These are phyloP conservation scores for Penicillium riverlandense DNA, from an alignment of 495 filamentous ascomycete genomes.

Conservation along the genomic window DNA sequence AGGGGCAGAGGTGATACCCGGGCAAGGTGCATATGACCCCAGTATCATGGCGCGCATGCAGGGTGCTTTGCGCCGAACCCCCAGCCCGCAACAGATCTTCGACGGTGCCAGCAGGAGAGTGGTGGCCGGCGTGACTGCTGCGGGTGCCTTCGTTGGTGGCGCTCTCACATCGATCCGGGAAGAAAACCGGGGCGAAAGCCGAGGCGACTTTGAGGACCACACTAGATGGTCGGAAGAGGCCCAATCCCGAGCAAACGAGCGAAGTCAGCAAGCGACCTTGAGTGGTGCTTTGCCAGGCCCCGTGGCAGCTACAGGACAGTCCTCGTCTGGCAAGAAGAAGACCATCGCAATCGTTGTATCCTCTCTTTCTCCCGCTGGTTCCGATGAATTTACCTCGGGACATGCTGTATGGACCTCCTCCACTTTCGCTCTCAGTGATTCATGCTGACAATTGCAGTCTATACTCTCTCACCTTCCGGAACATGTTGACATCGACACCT, in stretches of 20 bases:
- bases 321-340: constrained; percentile 44
- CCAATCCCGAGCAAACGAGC: constrained; percentile 38
- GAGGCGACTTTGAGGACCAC: constrained; percentile 73
- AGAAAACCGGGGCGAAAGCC: constrained; percentile 72
- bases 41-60: constrained; percentile 72
- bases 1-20: constrained; percentile 20
- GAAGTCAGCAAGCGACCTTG: constrained; percentile 24
- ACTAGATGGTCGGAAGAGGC: constrained; percentile 79
- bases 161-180: constrained; percentile 81
- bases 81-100: constrained; percentile 82
- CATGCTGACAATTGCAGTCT: constrained; percentile 49
- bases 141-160: constrained; percentile 68
- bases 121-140: constrained; percentile 71
- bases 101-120: constrained; percentile 71
- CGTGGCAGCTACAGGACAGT: constrained; percentile 9
- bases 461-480: constrained; percentile 82
- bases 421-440: not conserved
- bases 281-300: constrained; percentile 23
- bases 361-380: constrained; percentile 51
- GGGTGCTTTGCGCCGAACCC: constrained; percentile 76
- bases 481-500: constrained; percentile 57
- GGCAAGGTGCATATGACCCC: constrained; percentile 40
- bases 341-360: constrained; percentile 81
- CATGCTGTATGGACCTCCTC: constrained; percentile 61
- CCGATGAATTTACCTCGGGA: constrained; percentile 57